Conservation (phyloP, 2,329 filamentous ascomycete species). For the Botrytis tulipae region DNA sequence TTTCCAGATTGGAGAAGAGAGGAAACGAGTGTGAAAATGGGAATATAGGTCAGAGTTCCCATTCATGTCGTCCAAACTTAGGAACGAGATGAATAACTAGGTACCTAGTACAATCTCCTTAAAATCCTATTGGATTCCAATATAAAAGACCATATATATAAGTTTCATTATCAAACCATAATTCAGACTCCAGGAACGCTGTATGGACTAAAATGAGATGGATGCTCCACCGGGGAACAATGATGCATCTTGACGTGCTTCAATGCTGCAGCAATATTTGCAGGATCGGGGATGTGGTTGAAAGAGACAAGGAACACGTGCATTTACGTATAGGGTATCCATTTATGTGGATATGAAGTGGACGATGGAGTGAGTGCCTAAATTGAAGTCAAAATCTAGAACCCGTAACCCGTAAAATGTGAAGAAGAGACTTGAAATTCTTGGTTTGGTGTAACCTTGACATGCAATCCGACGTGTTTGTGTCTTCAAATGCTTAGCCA, state of each 20-base stretch:
- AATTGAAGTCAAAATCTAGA: not conserved
- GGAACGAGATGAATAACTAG: not conserved
- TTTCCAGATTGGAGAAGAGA: not conserved
- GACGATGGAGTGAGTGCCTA: not conserved
- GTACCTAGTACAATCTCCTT: not conserved
- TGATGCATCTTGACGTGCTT: not conserved
- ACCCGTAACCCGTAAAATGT: not conserved
- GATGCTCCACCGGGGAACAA: not conserved
- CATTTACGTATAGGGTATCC: not conserved
- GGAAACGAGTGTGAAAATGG: not conserved
- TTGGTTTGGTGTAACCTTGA: not conserved
- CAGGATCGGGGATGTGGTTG: not conserved
- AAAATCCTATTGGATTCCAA: not conserved
- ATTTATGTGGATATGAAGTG: not conserved
- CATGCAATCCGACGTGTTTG: not conserved
- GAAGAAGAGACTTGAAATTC: not conserved
- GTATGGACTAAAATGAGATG: not conserved
- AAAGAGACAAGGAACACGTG: not conserved
- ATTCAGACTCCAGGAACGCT: not conserved
- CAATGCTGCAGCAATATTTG: not conserved
- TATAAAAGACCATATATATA: not conserved
- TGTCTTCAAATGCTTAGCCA: not conserved
- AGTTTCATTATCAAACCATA: not conserved
- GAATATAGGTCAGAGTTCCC: not conserved
- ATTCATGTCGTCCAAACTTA: not conserved